Evolutionary conservation across 352 stramenopile species (phyloP), one percentile per base, ranked within the genome.

Genomic region (Pythium sp.): DNA sequence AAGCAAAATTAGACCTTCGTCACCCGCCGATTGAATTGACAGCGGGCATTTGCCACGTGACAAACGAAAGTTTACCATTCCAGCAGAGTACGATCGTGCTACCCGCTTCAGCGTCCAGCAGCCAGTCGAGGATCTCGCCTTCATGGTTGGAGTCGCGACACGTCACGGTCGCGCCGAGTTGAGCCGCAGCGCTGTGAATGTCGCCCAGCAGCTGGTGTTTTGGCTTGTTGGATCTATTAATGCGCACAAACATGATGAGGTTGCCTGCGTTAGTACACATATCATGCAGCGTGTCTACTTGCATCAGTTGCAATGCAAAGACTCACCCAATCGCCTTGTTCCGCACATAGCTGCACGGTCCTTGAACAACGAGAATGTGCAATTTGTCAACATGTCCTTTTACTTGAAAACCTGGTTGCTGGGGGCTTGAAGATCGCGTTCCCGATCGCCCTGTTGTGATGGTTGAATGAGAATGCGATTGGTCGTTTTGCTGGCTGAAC

Each of bases 11-110:
- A 58, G 51, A 22, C 26, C 6, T 47, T 47, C 14, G 1, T 9
- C 41, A 47, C 41, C 41, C 20, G 15, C 20, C 14, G 14, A 47
- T 20, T 8, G 15, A 43, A 15, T 47, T 47, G 41, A n/a, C 15
- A n/a, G 41, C 20, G 5, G 41, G 6, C 0, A 51, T 22, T 51
- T 5, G 2, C 14, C 2, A 20, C 30, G 8, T 41, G 9, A 58
- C n/a, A 32, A 57, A 14, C 22, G 9, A 34, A 18, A 5, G 71
- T 65, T 32, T 66, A 84, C 76, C 73, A 58, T 78, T 79, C 77
- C 77, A 87, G 38, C 70, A 76, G 38, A 89, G 36, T 7, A 89
- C 69, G 38, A 89, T 67, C 28, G 73, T 62, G 22, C 63, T 69
- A 3, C 41, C 30, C 7, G 64, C 47, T 9, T 59, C 30, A 4